These are phyloP conservation scores for Suillus occidentalis DNA, from an alignment of 768 basidiomycete species.

Conservation along the genomic window DNA sequence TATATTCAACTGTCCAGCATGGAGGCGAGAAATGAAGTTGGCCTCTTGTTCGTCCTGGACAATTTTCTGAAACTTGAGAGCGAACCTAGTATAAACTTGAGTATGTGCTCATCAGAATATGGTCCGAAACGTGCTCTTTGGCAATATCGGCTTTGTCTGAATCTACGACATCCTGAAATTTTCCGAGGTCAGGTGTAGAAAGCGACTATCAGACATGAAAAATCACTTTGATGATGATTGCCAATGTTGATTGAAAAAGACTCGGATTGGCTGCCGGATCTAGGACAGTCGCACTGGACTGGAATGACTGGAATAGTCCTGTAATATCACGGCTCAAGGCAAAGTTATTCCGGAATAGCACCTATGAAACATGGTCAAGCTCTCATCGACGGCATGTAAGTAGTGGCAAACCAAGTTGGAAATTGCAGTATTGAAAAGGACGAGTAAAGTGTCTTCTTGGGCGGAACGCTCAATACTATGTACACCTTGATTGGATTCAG, in stretches of 20 bases:
- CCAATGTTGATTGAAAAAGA: constrained; percentile 57
- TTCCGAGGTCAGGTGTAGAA: neutral
- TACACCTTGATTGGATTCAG: constrained; percentile 37
- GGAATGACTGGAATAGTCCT: constrained; percentile 62
- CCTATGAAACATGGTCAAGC: constrained; percentile 33
- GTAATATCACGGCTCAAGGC: constrained; percentile 61
- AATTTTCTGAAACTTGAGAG: constrained; percentile 59
- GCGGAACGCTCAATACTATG: constrained; percentile 64
- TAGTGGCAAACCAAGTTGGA: constrained; percentile 51
- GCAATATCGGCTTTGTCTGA: constrained; percentile 59
- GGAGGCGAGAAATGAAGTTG: constrained; percentile 63
- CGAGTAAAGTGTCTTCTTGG: constrained; percentile 63
- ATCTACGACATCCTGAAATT: constrained; percentile 57
- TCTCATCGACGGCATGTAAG: neutral
- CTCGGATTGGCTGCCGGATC: constrained; percentile 59
- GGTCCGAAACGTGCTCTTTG: constrained; percentile 44
- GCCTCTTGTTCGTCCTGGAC: constrained; percentile 59
- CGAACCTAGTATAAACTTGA: constrained; percentile 40
- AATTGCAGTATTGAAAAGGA: constrained; percentile 64
- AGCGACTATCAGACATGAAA: neutral
- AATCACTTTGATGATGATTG: constrained; percentile 61
- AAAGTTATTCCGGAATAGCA: constrained; percentile 67
- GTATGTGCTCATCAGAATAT: neutral
- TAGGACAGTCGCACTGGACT: constrained; percentile 55
- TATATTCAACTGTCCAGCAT: constrained; percentile 53